Evolutionary conservation across 345 rosid species (phyloP), one percentile per base, ranked within the genome.

Genomic region (Eucalyptus leucophloia): DNA sequence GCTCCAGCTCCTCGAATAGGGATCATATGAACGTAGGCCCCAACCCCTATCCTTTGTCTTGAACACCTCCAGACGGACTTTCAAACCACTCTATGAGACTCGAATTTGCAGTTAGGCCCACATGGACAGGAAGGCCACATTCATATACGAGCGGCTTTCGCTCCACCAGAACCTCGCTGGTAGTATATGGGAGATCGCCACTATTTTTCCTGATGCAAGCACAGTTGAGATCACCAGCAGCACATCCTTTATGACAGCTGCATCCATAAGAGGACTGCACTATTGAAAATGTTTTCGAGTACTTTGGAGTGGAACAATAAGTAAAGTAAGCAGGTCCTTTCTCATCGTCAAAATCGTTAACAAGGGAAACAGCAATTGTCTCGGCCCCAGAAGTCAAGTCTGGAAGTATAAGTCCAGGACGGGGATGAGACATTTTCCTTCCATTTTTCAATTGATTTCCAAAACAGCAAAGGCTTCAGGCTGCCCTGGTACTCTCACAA

Each of bases 1-100:
- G 96, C 89, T 89, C 99, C 99, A 67, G 97, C n/a, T n/a, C n/a
- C 95, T 81, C 98, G 98, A 90, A 98, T 94, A 45, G n/a, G 99
- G 96, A 92, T 98, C 99, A 95, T 97, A 96, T 87, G 99, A 94
- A 49, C 98, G 93, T 67, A 98, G 93, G n/a, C 96, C 99, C 99
- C 99, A 98, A 89, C 99, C 99, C 92, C 93, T 97, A 89, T 94
- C 91, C 65, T 86, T 93, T 17, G 99, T 97, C 93, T 94, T 98
- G 85, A 98, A 97, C 86, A 97, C 98, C 91, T 97, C 99, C 87
- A 96, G 89, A 72, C 81, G 95, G 89, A 93, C 91, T 90, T 93
- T 98, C 16, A 94, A 37, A 56, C 99, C 99, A 89, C 89, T 91
- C 89, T 95, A 99, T 65, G 98, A 94, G 86, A 93, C 95, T 87